Conservation (phyloP, 768 basidiomycete genomes). For the Boletus vinaceobasis region DNA sequence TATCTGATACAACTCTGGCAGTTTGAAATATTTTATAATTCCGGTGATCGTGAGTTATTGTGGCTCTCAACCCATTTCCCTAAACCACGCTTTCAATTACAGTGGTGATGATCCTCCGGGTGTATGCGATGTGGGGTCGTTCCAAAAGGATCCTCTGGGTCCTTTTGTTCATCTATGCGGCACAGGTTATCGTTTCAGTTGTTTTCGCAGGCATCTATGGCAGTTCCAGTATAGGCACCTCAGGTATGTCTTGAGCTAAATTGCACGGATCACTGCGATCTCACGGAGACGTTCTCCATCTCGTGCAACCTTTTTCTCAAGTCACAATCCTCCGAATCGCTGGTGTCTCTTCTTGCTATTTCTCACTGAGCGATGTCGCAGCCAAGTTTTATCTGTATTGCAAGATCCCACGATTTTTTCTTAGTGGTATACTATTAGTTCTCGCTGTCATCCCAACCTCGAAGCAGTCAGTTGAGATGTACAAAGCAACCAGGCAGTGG, state of each 20-base stretch:
- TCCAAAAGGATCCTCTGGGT: too few species aligned
- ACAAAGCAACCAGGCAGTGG: not conserved
- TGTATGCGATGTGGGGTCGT: not conserved
- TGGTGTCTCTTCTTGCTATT: not conserved
- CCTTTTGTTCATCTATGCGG: too few species aligned
- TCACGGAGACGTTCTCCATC: not conserved
- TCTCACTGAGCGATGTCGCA: not conserved
- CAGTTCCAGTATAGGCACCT: not conserved
- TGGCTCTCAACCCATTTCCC: not conserved
- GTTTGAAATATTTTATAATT: not conserved
- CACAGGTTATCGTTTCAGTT: not conserved
- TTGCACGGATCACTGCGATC: not conserved
- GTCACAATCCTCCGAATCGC: not conserved
- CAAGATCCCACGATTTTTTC: not conserved
- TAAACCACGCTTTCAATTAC: not conserved
- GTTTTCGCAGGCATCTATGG: not conserved
- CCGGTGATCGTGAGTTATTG: not conserved
- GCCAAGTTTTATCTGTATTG: rapidly evolving
- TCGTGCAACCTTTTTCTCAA: not conserved
- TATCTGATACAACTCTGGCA: not conserved
- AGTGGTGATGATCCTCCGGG: not conserved
- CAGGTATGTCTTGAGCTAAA: not conserved
- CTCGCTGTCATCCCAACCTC: not conserved
- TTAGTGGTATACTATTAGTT: not conserved
- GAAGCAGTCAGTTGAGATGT: not conserved